A percentile compares a stretch with the other conserved stretches of the same genome.
Conservation (phyloP, 73 alveolate genomes). For the Paramecium sonneborni region DNA sequence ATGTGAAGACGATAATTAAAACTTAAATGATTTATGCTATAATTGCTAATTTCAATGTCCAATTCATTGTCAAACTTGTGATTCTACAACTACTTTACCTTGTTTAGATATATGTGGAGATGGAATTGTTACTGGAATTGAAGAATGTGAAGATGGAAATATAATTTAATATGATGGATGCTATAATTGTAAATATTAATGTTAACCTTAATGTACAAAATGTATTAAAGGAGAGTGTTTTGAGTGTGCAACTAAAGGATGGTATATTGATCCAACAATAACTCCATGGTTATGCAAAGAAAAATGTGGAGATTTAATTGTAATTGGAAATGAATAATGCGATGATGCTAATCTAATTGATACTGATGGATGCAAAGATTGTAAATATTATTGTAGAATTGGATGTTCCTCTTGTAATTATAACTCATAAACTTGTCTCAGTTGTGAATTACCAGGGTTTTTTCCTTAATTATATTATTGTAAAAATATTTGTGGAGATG, state of each 20-base stretch:
- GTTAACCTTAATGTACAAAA: not conserved
- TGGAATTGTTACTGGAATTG: not conserved
- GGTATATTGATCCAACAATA: not conserved
- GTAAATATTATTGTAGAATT: not conserved
- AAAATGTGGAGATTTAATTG: not conserved
- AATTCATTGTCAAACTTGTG: too few relatives aligned
- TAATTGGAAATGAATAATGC: not conserved
- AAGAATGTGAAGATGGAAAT: not conserved
- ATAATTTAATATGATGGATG: not conserved
- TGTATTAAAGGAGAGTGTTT: not conserved
- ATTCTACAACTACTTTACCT: not conserved
- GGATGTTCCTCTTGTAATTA: not conserved
- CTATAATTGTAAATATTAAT: not conserved
- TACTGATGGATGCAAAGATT: not conserved
- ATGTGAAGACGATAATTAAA: too few relatives aligned
- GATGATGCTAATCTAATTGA: conserved; percentile 46
- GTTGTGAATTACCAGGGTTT: not conserved
- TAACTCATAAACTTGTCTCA: not conserved
- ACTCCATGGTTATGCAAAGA: not conserved
- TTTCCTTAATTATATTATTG: not conserved
- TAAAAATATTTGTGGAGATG: not conserved
- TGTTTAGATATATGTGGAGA: too few relatives aligned
- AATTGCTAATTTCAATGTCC: too few relatives aligned
- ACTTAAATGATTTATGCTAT: too few relatives aligned
- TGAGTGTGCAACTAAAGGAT: not conserved